Conservation (phyloP, 169 alveolate genomes). For the Plasmodium gallinaceum region DNA sequence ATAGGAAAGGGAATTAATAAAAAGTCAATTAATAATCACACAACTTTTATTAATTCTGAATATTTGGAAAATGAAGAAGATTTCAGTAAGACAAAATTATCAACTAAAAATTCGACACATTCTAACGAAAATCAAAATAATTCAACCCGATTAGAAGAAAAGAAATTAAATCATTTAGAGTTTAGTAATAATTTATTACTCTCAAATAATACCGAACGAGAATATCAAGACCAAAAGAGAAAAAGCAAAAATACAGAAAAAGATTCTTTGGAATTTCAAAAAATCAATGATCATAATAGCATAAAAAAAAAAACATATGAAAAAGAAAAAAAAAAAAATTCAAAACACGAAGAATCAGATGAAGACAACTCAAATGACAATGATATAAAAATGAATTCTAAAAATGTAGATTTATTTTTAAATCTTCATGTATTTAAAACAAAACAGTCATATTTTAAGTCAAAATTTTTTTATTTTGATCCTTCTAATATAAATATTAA, state of each 20-base stretch:
- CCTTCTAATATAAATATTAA: conserved; percentile 1
- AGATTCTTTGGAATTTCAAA: not conserved
- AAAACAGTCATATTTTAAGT: conserved; percentile 36
- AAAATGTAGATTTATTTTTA: conserved; percentile 28
- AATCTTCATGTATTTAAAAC: conserved; percentile 55
- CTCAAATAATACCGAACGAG: not conserved
- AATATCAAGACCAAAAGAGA: not conserved
- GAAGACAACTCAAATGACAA: not conserved
- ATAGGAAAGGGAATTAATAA: conserved; percentile 55
- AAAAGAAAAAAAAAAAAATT: not conserved
- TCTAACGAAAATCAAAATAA: not conserved
- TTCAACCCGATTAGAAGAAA: not conserved
- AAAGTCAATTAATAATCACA: conserved; percentile 33
- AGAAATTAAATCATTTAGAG: not conserved
- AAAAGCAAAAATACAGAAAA: not conserved
- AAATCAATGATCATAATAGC: too few relatives aligned
- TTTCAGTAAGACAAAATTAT: not conserved
- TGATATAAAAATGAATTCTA: not conserved
- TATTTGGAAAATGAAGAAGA: conserved; percentile 9
- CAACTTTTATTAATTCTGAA: conserved; percentile 35
- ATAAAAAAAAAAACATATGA: too few relatives aligned
- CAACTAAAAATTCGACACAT: not conserved
- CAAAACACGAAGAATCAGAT: not conserved
- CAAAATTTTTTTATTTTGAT: conserved; percentile 44
- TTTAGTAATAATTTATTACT: not conserved